These are phyloP conservation scores for Grifola frondosa DNA, from an alignment of 1,284 basidiomycete genomes.

Conservation along the genomic window DNA sequence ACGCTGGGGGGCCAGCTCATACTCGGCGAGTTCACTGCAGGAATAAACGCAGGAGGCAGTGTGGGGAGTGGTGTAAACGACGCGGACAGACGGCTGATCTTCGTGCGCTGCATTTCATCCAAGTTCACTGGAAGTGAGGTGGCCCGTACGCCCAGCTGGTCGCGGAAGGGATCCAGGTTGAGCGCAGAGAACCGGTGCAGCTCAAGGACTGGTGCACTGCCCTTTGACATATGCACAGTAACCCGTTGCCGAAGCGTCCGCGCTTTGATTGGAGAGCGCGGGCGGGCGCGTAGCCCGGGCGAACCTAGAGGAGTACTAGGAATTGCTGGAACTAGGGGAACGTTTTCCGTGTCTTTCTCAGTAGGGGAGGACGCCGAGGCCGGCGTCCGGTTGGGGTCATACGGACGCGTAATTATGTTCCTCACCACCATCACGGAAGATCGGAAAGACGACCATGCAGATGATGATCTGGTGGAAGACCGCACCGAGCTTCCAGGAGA, in stretches of 20 bases:
- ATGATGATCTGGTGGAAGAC: no score
- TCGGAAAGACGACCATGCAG: no score
- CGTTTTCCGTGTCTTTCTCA: no score
- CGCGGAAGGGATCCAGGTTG: conserved; percentile 34
- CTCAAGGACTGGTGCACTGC: conserved; percentile 54
- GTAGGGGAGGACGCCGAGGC: no score
- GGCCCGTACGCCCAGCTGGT: conserved; percentile 11
- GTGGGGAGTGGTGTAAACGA: conserved; percentile 13
- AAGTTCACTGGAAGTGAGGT: conserved; percentile 17
- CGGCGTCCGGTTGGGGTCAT: no score
- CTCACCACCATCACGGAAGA: no score
- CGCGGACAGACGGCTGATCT: conserved; percentile 7
- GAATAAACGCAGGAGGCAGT: neutral
- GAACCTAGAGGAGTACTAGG: neutral
- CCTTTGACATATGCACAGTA: conserved; percentile 50
- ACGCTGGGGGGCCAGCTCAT: conserved; percentile 4
- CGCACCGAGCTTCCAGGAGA: no score
- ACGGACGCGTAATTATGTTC: no score
- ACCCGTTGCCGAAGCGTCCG: conserved; percentile 43
- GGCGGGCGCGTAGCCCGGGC: neutral
- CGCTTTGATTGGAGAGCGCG: neutral
- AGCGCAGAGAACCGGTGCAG: conserved; percentile 58
- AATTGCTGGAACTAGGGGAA: no score
- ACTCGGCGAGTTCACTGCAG: neutral
- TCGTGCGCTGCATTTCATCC: conserved; percentile 2